Percentiles rank a stretch among this genome's conserved stretches.
These are phyloP conservation scores for Fusarium virguliforme DNA, from an alignment of 2,329 filamentous ascomycete species.

Conservation along the genomic window DNA sequence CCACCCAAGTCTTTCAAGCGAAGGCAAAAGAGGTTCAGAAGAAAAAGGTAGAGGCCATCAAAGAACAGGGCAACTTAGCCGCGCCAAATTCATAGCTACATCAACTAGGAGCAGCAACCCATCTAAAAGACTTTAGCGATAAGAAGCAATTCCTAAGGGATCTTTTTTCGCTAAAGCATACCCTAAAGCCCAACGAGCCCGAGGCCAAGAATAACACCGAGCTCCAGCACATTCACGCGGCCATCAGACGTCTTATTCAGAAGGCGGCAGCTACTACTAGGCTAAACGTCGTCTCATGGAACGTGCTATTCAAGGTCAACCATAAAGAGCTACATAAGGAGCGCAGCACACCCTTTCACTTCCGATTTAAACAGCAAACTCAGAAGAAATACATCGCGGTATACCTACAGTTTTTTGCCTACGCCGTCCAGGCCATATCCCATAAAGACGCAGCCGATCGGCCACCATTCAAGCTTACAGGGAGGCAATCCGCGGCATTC, in stretches of 20 bases:
- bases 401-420: too few species aligned
- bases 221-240: conserved; percentile 11
- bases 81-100: conserved; percentile 8
- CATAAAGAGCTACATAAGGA: too few species aligned
- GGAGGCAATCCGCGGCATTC: too few species aligned
- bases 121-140: conserved; percentile 24
- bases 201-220: conserved; percentile 7
- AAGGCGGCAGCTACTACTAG: background rate
- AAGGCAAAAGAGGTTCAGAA: conserved; percentile 15
- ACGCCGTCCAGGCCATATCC: too few species aligned
- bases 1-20: conserved; percentile 14
- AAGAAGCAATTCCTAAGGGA: conserved; percentile 19
- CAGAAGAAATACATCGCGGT: background rate
- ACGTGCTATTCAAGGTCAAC: conserved; percentile 8
- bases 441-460: too few species aligned
- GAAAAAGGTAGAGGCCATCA: conserved; percentile 14
- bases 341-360: conserved; percentile 11
- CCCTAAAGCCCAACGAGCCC: conserved; percentile 11
- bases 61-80: conserved; percentile 20
- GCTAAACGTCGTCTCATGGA: conserved; percentile 10
- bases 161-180: conserved; percentile 13
- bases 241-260: conserved; percentile 16
- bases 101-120: background rate
- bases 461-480: too few species aligned
- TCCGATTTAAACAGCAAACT: conserved; percentile 13